A percentile compares a stretch with the other conserved stretches of the same genome.
phyloP scores from a whole-genome alignment of 2,329 filamentous ascomycete genomes.

The Dothistroma pini region DNA sequence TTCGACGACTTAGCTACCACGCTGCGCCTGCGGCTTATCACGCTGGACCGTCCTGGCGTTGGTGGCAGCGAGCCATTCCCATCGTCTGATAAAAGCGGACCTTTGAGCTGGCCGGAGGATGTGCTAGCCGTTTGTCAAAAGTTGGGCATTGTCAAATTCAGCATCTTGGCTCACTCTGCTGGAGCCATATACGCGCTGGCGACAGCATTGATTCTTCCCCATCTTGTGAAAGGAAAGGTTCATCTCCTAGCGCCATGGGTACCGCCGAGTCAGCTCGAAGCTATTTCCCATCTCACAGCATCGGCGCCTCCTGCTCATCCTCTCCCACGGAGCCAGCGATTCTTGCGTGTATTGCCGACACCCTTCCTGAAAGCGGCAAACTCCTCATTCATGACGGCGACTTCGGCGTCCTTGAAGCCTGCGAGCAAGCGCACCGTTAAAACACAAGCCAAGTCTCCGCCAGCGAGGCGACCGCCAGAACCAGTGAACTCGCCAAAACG shows the following conservation, averaged over 20 bases:
- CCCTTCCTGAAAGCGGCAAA: constrained; percentile 92
- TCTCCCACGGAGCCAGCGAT: constrained; percentile 85
- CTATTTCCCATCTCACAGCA: constrained; percentile 50
- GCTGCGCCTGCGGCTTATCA: constrained; percentile 84
- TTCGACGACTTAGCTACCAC: constrained; percentile 93
- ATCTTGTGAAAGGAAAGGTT: constrained; percentile 89
- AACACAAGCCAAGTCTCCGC: constrained; percentile 14
- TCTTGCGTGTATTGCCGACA: constrained; percentile 83
- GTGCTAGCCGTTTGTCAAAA: constrained; percentile 91
- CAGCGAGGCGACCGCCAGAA: constrained; percentile 13
- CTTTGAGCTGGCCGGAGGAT: constrained; percentile 90
- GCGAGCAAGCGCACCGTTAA: constrained; percentile 27
- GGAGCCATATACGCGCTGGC: constrained; percentile 97
- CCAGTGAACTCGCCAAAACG: constrained; percentile 18
- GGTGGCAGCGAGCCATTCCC: constrained; percentile 84
- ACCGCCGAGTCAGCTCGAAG: constrained; percentile 86
- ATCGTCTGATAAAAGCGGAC: constrained; percentile 72
- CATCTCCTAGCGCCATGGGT: constrained; percentile 97
- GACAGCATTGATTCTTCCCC: constrained; percentile 90
- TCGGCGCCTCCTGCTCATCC: constrained; percentile 71
- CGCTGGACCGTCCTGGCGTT: constrained; percentile 88
- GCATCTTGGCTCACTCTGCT: constrained; percentile 90
- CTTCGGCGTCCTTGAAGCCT: constrained; percentile 55
- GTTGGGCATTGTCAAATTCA: constrained; percentile 92
- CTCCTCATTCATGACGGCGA: constrained; percentile 90